phyloP scores from a whole-genome alignment of 2,329 filamentous ascomycete species.

The Cladophialophora yegresii region DNA sequence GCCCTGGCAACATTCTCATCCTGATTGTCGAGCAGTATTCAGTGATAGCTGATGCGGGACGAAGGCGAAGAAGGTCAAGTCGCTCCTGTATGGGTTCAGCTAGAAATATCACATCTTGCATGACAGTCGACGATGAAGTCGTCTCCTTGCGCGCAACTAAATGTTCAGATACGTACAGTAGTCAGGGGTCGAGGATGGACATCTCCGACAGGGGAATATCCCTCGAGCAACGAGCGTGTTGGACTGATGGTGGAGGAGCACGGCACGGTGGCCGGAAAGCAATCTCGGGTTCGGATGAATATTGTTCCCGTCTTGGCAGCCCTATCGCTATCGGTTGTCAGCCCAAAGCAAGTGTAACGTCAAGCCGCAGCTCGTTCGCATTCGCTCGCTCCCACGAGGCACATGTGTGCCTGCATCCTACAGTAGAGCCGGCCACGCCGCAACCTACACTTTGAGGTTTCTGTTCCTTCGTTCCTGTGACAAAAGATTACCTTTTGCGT shows the following conservation, averaged over 20 bases:
- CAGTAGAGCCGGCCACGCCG: conserved; percentile 12
- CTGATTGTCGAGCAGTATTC: background rate
- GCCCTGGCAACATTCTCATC: background rate
- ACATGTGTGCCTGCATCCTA: conserved; percentile 15
- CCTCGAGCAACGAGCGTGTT: background rate
- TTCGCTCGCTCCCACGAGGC: conserved; percentile 3
- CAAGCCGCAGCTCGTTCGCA: conserved; percentile 2
- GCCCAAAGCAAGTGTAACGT: conserved; percentile 13
- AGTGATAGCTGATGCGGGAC: background rate
- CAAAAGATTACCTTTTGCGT: background rate
- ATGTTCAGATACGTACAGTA: too few species aligned
- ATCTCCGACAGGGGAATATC: too few species aligned
- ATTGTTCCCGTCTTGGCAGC: conserved; percentile 5
- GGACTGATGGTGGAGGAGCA: too few species aligned
- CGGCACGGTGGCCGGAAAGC: too few species aligned
- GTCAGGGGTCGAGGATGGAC: too few species aligned
- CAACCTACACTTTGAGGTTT: conserved; percentile 12
- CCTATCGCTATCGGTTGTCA: conserved; percentile 16
- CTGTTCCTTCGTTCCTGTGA: background rate
- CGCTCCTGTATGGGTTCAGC: too few species aligned
- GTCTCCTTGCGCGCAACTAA: too few species aligned
- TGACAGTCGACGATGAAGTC: too few species aligned
- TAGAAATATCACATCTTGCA: too few species aligned
- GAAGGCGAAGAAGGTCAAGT: background rate
- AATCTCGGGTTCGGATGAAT: conserved; percentile 14